Percentiles rank a stretch among this genome's conserved stretches.
Evolutionary conservation across 805 yeast genomes (phyloP).

Genomic region (Schizosaccharomyces octosporus): DNA sequence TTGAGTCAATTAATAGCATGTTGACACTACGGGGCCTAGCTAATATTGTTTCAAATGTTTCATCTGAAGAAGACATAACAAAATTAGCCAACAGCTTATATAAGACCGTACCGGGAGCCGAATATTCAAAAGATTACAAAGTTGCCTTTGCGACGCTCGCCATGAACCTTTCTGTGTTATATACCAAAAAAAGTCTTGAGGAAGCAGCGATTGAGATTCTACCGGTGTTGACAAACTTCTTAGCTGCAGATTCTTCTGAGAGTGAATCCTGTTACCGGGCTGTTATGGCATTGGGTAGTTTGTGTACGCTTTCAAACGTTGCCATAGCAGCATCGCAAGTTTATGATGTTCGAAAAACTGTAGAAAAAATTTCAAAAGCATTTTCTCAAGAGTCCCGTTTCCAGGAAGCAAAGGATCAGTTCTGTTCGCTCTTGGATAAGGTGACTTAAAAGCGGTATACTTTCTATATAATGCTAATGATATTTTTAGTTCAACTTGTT

Average conservation of each 20-base stretch:
- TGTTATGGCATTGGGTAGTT: conserved; percentile 1
- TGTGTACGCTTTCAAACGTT: not conserved
- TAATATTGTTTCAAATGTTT: not conserved
- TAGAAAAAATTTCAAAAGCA: not conserved
- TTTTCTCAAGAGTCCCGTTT: not conserved
- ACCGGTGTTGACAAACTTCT: not conserved
- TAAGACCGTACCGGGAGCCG: not conserved
- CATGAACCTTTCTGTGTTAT: not conserved
- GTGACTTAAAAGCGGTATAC: no score
- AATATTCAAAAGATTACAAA: not conserved
- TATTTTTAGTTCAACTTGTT: no score
- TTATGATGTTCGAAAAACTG: not conserved
- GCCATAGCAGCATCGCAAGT: not conserved
- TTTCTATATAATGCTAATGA: no score
- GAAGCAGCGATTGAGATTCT: not conserved
- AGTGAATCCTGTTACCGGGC: not conserved
- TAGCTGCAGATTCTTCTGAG: not conserved
- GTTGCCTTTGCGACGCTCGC: not conserved
- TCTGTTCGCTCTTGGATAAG: not conserved
- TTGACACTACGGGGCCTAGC: not conserved
- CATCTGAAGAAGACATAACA: not conserved
- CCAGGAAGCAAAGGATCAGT: not conserved
- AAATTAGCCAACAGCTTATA: not conserved
- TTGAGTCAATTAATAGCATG: not conserved
- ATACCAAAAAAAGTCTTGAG: not conserved